These are phyloP conservation scores for Naegleria lovaniensis DNA, from an alignment of 208 protist species.

Conservation along the genomic window DNA sequence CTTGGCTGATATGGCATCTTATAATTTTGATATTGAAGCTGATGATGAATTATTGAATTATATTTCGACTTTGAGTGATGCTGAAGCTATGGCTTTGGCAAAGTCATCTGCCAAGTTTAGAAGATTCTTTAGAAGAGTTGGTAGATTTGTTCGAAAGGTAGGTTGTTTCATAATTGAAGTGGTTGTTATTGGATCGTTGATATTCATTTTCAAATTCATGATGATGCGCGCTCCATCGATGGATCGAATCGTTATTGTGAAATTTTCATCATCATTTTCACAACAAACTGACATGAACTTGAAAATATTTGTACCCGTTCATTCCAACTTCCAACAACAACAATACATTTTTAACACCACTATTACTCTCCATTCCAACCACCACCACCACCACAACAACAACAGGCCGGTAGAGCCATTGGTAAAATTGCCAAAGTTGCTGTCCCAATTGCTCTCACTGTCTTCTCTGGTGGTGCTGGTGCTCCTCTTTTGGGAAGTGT, in stretches of 20 bases:
- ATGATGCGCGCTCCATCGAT: too few relatives aligned
- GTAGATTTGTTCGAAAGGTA: neutral
- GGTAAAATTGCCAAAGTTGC: neutral
- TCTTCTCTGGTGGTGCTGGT: neutral
- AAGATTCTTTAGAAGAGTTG: neutral
- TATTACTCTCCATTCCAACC: too few relatives aligned
- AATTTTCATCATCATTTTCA: too few relatives aligned
- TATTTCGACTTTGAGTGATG: neutral
- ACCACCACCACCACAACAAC: neutral
- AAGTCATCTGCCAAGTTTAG: neutral
- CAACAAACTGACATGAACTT: too few relatives aligned
- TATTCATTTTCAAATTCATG: too few relatives aligned
- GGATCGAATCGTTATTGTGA: too few relatives aligned
- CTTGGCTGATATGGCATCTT: neutral
- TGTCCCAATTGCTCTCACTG: neutral
- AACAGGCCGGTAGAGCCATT: neutral
- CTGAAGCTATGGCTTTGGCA: neutral
- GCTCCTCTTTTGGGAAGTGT: neutral
- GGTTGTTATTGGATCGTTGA: too few relatives aligned
- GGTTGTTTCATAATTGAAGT: neutral
- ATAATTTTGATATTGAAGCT: conserved; percentile 1
- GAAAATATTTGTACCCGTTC: too few relatives aligned
- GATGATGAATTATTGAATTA: neutral
- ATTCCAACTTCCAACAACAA: too few relatives aligned
- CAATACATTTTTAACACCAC: too few relatives aligned